phyloP scores from a whole-genome alignment of 2,329 filamentous ascomycete genomes.

The Aspergillus flavus region DNA sequence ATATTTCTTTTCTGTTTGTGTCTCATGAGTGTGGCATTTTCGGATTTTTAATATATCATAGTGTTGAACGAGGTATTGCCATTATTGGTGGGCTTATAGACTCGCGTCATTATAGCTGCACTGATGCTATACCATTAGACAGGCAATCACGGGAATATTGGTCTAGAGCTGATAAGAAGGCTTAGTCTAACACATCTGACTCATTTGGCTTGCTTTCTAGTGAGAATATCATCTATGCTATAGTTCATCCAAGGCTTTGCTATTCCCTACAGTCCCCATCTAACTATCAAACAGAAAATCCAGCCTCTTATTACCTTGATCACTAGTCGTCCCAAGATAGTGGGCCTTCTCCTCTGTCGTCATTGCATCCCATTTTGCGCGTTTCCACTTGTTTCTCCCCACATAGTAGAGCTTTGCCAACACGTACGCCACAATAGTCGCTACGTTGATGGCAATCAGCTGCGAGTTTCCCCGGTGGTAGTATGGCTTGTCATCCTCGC shows the following conservation, averaged over 20 bases:
- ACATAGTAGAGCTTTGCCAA: constrained; percentile 36
- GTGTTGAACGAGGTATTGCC: not conserved
- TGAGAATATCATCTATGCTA: not conserved
- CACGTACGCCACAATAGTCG: constrained; percentile 54
- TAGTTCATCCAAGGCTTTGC: not conserved
- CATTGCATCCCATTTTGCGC: constrained; percentile 49
- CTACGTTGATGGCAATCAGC: constrained; percentile 51
- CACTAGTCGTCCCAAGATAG: constrained; percentile 54
- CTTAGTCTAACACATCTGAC: not conserved
- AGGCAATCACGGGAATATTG: not conserved
- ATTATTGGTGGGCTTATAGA: not conserved
- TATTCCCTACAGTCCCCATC: not conserved
- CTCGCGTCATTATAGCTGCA: not conserved
- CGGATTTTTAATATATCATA: not conserved
- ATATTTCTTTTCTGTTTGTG: not conserved
- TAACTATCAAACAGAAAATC: constrained; percentile 59
- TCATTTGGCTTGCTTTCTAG: not conserved
- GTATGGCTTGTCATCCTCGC: constrained; percentile 56
- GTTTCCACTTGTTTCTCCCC: constrained; percentile 35
- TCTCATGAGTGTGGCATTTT: not conserved
- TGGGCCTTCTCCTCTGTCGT: constrained; percentile 50
- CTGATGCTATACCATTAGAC: not conserved
- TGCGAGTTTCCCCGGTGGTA: constrained; percentile 41
- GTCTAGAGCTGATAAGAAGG: not conserved
- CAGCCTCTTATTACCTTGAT: constrained; percentile 57